Evolutionary conservation across 2,329 filamentous ascomycete species (phyloP).

Genomic region (Penicillium digitatum): DNA sequence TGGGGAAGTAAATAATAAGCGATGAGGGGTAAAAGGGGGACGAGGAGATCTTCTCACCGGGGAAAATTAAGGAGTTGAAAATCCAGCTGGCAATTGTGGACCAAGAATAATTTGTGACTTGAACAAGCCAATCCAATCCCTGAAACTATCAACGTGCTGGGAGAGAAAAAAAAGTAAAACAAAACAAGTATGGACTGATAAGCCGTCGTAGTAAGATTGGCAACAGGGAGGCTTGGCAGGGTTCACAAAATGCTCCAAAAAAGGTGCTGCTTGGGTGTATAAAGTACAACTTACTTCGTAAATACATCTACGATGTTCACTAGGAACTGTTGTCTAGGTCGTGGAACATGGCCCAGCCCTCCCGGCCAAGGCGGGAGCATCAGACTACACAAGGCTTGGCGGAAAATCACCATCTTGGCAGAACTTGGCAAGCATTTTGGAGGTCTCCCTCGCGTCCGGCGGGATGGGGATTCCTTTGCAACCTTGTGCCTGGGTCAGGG

Average conservation of each 20-base stretch:
- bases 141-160: conserved; percentile 10
- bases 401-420: conserved; percentile 22
- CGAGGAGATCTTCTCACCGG: neutral
- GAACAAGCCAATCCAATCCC: conserved; percentile 11
- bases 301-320: conserved; percentile 1
- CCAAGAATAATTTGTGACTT: neutral
- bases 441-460: conserved; percentile 16
- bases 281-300: no score
- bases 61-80: neutral
- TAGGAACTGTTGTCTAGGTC: conserved; percentile 5
- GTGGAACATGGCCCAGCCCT: conserved; percentile 19
- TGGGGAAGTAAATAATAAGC: conserved; percentile 11
- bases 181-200: conserved; percentile 1
- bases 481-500: conserved; percentile 3
- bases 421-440: conserved; percentile 21
- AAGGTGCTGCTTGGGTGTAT: neutral
- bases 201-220: conserved; percentile 9
- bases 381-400: conserved; percentile 25
- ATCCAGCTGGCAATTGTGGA: neutral
- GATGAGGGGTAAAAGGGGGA: conserved; percentile 6
- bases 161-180: neutral
- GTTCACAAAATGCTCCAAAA: conserved; percentile 7
- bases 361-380: conserved; percentile 22
- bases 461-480: conserved; percentile 12
- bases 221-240: conserved; percentile 11